Evolutionary conservation across 2,329 filamentous ascomycete species (phyloP).

Genomic region (Nemania sp.): DNA sequence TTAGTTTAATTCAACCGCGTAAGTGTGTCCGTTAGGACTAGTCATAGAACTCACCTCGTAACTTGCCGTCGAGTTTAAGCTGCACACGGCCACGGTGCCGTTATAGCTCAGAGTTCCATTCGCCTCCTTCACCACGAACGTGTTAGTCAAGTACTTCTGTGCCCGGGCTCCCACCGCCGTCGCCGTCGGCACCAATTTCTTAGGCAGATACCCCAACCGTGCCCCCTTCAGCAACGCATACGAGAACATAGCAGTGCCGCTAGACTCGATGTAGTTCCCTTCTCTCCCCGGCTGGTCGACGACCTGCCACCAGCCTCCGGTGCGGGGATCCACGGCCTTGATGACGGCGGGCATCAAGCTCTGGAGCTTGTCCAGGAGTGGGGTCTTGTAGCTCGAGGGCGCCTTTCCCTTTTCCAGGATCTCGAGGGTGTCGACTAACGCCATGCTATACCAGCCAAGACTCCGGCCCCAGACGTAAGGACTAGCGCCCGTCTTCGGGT

Average conservation of each 20-base stretch:
- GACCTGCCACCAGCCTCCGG: slow-evolving; percentile 56
- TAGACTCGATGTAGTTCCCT: slow-evolving; percentile 55
- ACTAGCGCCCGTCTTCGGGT: slow-evolving; percentile 51
- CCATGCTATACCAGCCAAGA: slow-evolving; percentile 55
- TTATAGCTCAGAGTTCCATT: slow-evolving; percentile 51
- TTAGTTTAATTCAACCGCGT: slow-evolving; percentile 35
- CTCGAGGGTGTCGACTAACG: slow-evolving; percentile 54
- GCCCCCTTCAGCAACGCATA: slow-evolving; percentile 54
- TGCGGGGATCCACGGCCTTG: slow-evolving; percentile 44
- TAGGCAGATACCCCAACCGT: slow-evolving; percentile 51
- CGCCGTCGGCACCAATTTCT: slow-evolving; percentile 20
- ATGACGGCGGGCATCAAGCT: slow-evolving; percentile 44
- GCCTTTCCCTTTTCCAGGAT: slow-evolving; percentile 38
- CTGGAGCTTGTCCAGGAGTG: slow-evolving; percentile 42
- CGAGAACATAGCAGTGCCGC: slow-evolving; percentile 53
- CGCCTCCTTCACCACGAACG: slow-evolving; percentile 46
- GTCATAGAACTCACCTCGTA: slow-evolving; percentile 49
- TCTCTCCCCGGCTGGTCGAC: slow-evolving; percentile 44
- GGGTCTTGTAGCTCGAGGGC: slow-evolving; percentile 1
- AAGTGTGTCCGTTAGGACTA: not conserved
- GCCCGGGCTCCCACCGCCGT: slow-evolving; percentile 36
- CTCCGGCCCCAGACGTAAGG: slow-evolving; percentile 55
- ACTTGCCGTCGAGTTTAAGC: slow-evolving; percentile 56
- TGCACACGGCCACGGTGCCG: slow-evolving; percentile 56
- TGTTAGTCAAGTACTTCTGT: slow-evolving; percentile 43